These are phyloP conservation scores for Agrocybe chaxingu DNA, from an alignment of 768 basidiomycete genomes.

Conservation along the genomic window DNA sequence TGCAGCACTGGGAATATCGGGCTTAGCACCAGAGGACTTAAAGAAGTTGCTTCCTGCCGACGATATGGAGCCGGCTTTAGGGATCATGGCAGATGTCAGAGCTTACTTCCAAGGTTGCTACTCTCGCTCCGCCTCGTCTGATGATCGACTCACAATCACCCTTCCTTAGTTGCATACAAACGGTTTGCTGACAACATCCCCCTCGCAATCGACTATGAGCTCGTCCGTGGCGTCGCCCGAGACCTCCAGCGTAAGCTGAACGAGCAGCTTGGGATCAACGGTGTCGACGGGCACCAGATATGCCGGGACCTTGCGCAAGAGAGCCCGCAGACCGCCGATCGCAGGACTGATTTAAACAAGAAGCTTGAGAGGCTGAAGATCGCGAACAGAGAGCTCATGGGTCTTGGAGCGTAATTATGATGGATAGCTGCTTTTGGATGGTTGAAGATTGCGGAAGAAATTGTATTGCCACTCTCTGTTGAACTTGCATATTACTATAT, in stretches of 20 bases:
- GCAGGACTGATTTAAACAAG: constrained; percentile 46
- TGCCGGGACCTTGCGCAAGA: constrained; percentile 54
- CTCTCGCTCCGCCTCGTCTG: not conserved
- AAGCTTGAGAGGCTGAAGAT: constrained; percentile 46
- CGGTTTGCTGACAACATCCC: constrained; percentile 57
- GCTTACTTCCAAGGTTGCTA: constrained; percentile 70
- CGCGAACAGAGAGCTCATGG: constrained; percentile 39
- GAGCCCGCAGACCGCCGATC: constrained; percentile 36
- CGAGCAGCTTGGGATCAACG: constrained; percentile 48
- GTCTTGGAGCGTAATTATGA: not conserved
- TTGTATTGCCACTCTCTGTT: no score
- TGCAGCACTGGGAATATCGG: constrained; percentile 33
- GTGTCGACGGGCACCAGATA: constrained; percentile 38
- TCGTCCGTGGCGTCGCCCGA: constrained; percentile 47
- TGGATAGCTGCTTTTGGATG: no score
- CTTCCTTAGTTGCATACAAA: constrained; percentile 51
- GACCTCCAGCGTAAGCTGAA: constrained; percentile 43
- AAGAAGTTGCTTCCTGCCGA: constrained; percentile 49
- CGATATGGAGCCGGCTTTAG: constrained; percentile 49
- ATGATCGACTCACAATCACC: not conserved
- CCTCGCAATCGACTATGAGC: constrained; percentile 50
- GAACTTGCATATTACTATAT: no score
- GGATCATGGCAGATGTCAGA: constrained; percentile 69
- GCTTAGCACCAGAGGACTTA: no score
- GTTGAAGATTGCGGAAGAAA: no score